Evolutionary conservation across 1,139 yeast species (phyloP), one percentile per base, ranked within the genome.

Genomic region (Schizosaccharomyces versatilis): DNA sequence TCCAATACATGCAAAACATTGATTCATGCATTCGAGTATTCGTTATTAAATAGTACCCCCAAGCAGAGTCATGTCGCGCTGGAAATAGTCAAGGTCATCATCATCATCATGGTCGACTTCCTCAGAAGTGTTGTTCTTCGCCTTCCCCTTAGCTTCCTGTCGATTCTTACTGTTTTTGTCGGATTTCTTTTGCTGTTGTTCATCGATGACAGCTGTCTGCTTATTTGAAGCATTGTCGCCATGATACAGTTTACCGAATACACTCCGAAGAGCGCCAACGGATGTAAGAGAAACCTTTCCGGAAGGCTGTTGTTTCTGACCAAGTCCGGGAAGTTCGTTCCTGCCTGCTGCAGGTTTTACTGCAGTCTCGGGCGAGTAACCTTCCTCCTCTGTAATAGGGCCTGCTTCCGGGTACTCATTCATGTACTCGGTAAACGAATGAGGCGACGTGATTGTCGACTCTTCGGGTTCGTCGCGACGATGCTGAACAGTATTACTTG

Each of bases 331-430:
- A 24, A 24, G 32, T 24, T 24, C 32, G 32, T 24, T 24, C 32
- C 5, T 24, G 32, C 32, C 32, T 5, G 32, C 32, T 24, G 5
- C 32, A 24, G 12, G 6, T 9, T 44, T 14, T 3, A n/a, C 32
- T 19, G 10, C 7, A 32, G 8, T 24, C 2, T 14, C n/a, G 6
- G 38, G 19, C 9, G 19, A 10, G 14, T 44, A 19, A n/a, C 32
- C 49, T 10, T 44, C 49, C 15, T 44, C 49, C 1, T 44, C 38
- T 7, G 15, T n/a, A n/a, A 44, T 14, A 24, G 49, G 49, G 5
- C 49, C 49, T n/a, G 49, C 49, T 32, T 44, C 49, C n/a, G 49
- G 49, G 7, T 14, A 44, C n/a, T 44, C 49, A 17, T 44, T 44
- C 36, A 44, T 10, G 32, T 44, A 44, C 38, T 44, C 49, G 38